Base-by-base conservation (phyloP, 768 basidiomycete species). In the Lactarius evosmus region DNA sequence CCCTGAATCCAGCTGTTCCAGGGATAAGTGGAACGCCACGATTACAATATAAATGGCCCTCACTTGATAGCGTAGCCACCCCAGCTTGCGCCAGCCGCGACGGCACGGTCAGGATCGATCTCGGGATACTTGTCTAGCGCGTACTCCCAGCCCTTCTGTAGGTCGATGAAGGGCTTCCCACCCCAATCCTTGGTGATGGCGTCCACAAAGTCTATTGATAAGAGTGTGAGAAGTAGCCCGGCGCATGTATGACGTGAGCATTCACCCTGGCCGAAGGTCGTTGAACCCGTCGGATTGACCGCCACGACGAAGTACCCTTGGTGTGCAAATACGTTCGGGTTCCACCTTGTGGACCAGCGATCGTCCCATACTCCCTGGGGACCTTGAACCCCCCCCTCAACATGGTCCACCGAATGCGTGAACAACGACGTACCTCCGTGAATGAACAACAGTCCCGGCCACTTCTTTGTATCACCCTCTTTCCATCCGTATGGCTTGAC, bases 271-370 rank as follows among this genome's bases (percentile, higher is more conserved):
- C 94, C 95, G 69, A 95, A 97, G 0, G 91, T 88, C 4, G 96
- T 98, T 32, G 89, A 91, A 9, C 96, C 96, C 0, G 95, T 96
- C 2, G 96, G 96, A 72, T 98, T 98, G 69, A 97, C 87, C 33
- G 88, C 80, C 44, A 97, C 81, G 12, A 85, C 83, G 69, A 96
- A 87, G 75, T 98, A 99, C 0, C 96, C 94, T 72, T 93, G 90
- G 69, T 86, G 84, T 12, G 93, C 85, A 69, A 93, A 95, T 12
- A 71, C 36, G 22, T 50, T 91, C 0, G 88, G 90, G 75, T 97
- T 98, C 95, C 95, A 96, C 59, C 93, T 79, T 32, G 85, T 95
- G 2, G 86, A 88, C 95, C 95, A 98, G 50, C 85, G 80, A 71
- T 97, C 95, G 67, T 87, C 85, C 95, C 94, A 97, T 54, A 89